A percentile compares a stretch with the other conserved stretches of the same genome.
Evolutionary conservation across 768 basidiomycete species (phyloP).

Genomic region (Daedalea quercina): DNA sequence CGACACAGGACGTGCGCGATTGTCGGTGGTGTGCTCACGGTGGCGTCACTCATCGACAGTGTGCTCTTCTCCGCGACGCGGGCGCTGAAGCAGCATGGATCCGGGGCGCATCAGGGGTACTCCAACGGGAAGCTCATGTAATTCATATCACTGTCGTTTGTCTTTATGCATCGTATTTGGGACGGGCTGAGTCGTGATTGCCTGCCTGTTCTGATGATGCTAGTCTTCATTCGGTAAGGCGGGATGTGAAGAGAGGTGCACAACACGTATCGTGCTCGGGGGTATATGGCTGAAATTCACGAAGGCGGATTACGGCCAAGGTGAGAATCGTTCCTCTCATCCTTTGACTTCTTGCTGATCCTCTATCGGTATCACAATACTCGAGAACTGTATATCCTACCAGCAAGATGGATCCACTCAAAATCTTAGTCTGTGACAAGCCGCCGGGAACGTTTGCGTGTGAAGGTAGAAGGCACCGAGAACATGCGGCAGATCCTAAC

Average conservation of each 20-base stretch:
- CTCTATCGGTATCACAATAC: too few relatives aligned
- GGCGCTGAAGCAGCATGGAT: conserved; percentile 57
- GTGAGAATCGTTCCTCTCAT: too few relatives aligned
- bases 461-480: not conserved
- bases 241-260: not conserved
- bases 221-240: not conserved
- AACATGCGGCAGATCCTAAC: not conserved
- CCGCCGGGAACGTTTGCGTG: not conserved
- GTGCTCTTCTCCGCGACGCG: conserved; percentile 79
- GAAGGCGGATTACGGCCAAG: too few relatives aligned
- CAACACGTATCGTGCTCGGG: too few relatives aligned
- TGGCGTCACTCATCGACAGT: conserved; percentile 85
- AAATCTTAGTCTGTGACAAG: too few relatives aligned
- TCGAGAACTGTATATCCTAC: too few relatives aligned
- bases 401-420: too few relatives aligned
- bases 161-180: not conserved
- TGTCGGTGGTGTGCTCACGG: conserved; percentile 93
- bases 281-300: too few relatives aligned
- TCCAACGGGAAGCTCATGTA: conserved; percentile 24
- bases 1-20: conserved; percentile 84
- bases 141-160: not conserved
- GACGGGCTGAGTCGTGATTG: not conserved
- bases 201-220: not conserved
- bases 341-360: too few relatives aligned
- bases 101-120: conserved; percentile 11